These are phyloP conservation scores for Lizanozyma gosingica DNA, from an alignment of 1,139 yeast genomes.

Conservation along the genomic window DNA sequence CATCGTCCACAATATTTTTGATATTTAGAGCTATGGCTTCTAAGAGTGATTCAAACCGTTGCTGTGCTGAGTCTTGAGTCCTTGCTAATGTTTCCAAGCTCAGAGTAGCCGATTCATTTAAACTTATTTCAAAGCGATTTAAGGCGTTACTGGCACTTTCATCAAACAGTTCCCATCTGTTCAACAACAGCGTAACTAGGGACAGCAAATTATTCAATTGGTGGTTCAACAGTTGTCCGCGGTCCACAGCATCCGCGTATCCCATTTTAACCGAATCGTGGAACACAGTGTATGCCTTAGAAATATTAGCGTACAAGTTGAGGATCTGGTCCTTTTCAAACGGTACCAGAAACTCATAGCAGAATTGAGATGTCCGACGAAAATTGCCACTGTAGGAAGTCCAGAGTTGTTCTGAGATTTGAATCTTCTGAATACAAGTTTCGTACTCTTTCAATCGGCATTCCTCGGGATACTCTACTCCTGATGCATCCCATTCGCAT, in stretches of 20 bases:
- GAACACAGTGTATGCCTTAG: conserved; percentile 14
- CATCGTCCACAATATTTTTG: neutral
- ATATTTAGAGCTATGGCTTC: neutral
- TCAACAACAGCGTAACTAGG: too few species aligned
- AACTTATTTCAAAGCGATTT: too few species aligned
- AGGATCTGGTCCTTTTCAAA: conserved; percentile 30
- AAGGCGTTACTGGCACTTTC: too few species aligned
- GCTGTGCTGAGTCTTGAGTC: neutral
- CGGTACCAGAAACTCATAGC: conserved; percentile 31
- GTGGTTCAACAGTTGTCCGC: too few species aligned
- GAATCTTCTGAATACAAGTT: conserved; percentile 20
- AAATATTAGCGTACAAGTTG: conserved; percentile 26
- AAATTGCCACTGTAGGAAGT: conserved; percentile 38
- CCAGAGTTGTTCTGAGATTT: conserved; percentile 33
- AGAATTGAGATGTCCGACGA: conserved; percentile 26
- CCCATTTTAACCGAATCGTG: neutral
- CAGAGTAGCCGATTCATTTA: too few species aligned
- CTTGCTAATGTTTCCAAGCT: neutral
- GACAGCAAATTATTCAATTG: too few species aligned
- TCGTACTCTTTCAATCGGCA: conserved; percentile 12
- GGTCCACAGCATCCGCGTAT: too few species aligned
- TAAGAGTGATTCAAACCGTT: neutral
- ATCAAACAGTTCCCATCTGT: too few species aligned
- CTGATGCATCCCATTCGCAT: conserved; percentile 32
- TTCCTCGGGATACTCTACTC: conserved; percentile 19